A percentile compares a stretch with the other conserved stretches of the same genome.
Conservation (phyloP, 2,329 filamentous ascomycete genomes). For the Trichothecium sympodiale region DNA sequence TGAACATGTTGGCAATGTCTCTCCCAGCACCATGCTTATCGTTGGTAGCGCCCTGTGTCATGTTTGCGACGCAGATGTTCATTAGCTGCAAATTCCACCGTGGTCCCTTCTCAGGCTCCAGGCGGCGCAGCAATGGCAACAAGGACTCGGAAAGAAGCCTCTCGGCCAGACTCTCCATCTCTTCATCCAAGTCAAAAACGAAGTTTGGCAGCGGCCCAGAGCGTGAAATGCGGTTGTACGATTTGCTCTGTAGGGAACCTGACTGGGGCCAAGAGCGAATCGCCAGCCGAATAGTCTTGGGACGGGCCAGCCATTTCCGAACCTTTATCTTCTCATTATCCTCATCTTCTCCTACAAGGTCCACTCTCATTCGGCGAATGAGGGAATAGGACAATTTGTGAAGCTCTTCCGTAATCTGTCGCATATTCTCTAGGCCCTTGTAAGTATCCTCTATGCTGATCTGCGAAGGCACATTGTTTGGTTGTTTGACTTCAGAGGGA, state of each 20-base stretch:
- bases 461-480: conserved; percentile 64
- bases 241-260: conserved; percentile 35
- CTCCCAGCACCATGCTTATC: conserved; percentile 46
- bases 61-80: conserved; percentile 81
- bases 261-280: conserved; percentile 48
- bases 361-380: conserved; percentile 65
- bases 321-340: conserved; percentile 10
- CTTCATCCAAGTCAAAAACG: conserved; percentile 53
- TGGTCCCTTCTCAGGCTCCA: conserved; percentile 55
- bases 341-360: conserved; percentile 43
- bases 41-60: conserved; percentile 48
- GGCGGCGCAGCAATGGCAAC: conserved; percentile 59
- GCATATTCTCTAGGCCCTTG: conserved; percentile 52
- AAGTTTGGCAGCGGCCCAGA: conserved; percentile 65
- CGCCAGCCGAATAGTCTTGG: conserved; percentile 70
- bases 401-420: conserved; percentile 58
- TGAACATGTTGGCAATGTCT: conserved; percentile 79
- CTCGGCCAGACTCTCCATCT: conserved; percentile 49
- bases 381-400: conserved; percentile 58
- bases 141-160: conserved; percentile 59
- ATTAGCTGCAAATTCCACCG: conserved; percentile 73
- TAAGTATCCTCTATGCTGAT: conserved; percentile 96
- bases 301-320: conserved; percentile 62
- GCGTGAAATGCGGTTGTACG: conserved; percentile 61
- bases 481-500: conserved; percentile 58